A percentile compares a stretch with the other conserved stretches of the same genome.
These are phyloP conservation scores for Cynara cardunculus DNA, from an alignment of 129 eudicot genomes.

Conservation along the genomic window DNA sequence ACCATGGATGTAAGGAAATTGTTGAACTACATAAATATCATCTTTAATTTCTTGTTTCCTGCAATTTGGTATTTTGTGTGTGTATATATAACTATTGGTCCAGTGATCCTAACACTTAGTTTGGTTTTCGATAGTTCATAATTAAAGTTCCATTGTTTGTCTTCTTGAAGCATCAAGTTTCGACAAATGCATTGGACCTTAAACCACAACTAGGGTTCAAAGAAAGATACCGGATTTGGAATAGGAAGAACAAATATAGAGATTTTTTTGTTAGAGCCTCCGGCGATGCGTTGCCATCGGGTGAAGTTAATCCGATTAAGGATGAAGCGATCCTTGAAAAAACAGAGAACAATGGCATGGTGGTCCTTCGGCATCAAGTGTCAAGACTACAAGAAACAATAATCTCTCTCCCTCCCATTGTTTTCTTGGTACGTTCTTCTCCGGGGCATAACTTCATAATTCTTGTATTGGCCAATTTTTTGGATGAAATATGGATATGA, in stretches of 20 bases:
- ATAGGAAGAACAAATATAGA: slow-evolving; percentile 16
- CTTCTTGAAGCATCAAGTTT: slow-evolving; percentile 37
- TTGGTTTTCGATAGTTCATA: neutral
- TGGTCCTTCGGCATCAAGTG: slow-evolving; percentile 14
- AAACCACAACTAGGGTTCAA: slow-evolving; percentile 25
- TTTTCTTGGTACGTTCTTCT: slow-evolving; percentile 40
- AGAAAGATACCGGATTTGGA: slow-evolving; percentile 19
- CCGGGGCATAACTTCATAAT: neutral
- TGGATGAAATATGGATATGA: neutral
- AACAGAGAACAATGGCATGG: slow-evolving; percentile 13
- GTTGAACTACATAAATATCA: neutral
- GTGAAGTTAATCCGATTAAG: slow-evolving; percentile 19
- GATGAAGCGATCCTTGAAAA: slow-evolving; percentile 23
- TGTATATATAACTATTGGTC: neutral
- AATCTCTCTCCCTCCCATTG: slow-evolving; percentile 45
- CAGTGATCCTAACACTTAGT: neutral
- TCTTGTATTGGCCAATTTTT: neutral
- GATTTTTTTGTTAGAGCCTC: slow-evolving; percentile 32
- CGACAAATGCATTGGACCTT: slow-evolving; percentile 25
- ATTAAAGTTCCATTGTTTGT: slow-evolving; percentile 18
- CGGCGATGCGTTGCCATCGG: neutral
- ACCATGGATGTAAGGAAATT: neutral
- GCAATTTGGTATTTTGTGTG: neutral
- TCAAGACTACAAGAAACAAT: slow-evolving; percentile 40
- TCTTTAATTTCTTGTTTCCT: neutral